Base-by-base conservation (phyloP, 306 rosid genomes). In the Dalbergia oliveri region DNA sequence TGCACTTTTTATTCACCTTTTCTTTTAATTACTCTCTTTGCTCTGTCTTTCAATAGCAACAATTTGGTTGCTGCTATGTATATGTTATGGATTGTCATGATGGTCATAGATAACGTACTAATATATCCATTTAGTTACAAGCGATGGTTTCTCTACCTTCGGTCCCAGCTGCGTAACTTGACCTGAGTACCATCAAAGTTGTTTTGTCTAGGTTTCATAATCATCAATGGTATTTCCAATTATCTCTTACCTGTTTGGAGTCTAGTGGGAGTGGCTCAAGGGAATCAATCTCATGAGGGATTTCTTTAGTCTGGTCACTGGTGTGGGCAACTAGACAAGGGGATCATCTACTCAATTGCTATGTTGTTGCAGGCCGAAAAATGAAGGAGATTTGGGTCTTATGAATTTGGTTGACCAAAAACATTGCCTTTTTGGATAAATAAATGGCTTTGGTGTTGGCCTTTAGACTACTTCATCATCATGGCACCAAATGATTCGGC, bases 351-450 rank as follows among this genome's bases (percentile, higher is more conserved):
- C 54, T 39, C 12, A 31, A 16, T 72, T 18, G 77, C 19, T 56
- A 56, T 34, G 35, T 18, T 72, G 37, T 72, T 72, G n/a, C 66
- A 72, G 34, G 66, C 37, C 66, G 18, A 16, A 72, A 54, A 35
- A 53, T 51, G 54, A 13, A 56, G 31, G 61, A 26, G 23, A 18
- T 56, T 56, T 56, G 19, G 19, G 19, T 51, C 58, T 51, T 8
- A n/a, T 15, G 56, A 6, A 51, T 70, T 70, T 51, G 33, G 9
- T 37, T 33, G 44, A 13, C 13, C 19, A 9, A 51, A 70, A n/a
- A 15, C 23, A 5, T 70, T 34, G 14, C 10, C 44, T 70, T 47
- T 21, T 50, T 9, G 4, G 31, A 26, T 26, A 26, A 26, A 5
- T 16, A n/a, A 35, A 35, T 34, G 33, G 7, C 11, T 72, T 37